Evolutionary conservation across 768 basidiomycete species (phyloP), one percentile per base, ranked within the genome.

Genomic region (Mycena kentingensis): DNA sequence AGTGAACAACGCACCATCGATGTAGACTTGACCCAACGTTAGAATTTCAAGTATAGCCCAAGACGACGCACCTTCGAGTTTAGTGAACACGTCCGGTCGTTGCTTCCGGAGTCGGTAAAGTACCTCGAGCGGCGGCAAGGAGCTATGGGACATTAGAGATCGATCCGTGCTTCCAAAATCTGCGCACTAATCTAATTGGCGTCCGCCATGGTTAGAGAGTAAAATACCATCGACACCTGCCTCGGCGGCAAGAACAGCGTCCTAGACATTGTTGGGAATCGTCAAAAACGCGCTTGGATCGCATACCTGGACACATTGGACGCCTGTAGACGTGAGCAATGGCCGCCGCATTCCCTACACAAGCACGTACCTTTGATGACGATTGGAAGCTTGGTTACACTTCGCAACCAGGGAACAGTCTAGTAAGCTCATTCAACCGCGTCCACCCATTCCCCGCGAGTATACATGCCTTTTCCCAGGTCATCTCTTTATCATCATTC

Each of bases 201-300:
- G 80, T 35, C 88, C 95, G 49, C 95, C 95, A 61, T 98, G 95
- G 60, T 98, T 98, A 1, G 88, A 91, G 8, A 98, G 71, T 50
- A 95, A 76, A 55, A 98, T 92, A 4, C 89, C 95, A 51, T 95
- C 86, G 16, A 90, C 86, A 12, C 93, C 91, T 26, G 87, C 80
- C 55, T 94, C 85, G 16, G 80, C 83, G 25, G 93, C 93, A 39
- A 93, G 80, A 35, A 91, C 82, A 2, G 90, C 93, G 70, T 97
- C 95, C 83, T 94, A 66, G 11, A 63, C 57, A 26, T 51, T 60
- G 49, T 35, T 57, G 6, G 58, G 29, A 54, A 49, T 10, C 46
- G 42, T 45, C 18, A 19, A 3, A 55, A 29, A 2, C 18, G 48
- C 27, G 36, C 19, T 21, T 38, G 37, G n/a, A 6, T 53, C 46